Percentiles rank a stretch among this genome's conserved stretches.
phyloP scores from a whole-genome alignment of 441 rosid species.

The Metrosideros polymorpha region DNA sequence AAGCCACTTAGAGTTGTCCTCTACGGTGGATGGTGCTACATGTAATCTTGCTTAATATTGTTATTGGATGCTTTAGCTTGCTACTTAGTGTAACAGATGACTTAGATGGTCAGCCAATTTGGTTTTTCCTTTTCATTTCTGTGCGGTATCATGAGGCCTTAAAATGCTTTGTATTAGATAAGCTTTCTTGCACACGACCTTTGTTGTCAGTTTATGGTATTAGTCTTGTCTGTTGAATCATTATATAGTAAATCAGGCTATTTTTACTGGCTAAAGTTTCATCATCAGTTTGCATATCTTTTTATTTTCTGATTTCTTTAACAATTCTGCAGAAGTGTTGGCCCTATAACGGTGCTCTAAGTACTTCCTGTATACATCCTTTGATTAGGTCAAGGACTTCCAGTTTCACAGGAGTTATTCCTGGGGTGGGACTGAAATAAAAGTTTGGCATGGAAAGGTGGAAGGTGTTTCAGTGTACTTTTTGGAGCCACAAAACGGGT shows the following conservation, averaged over 20 bases:
- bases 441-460: slow-evolving; percentile 91
- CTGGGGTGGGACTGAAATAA: slow-evolving; percentile 85
- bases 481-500: slow-evolving; percentile 95
- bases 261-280: background rate
- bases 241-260: background rate
- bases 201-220: background rate
- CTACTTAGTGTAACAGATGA: background rate
- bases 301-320: background rate
- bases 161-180: background rate
- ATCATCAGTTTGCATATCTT: background rate
- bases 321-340: background rate
- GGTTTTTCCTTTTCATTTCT: background rate
- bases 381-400: slow-evolving; percentile 70
- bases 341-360: background rate
- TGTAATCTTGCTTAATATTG: background rate
- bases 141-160: background rate
- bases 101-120: background rate
- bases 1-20: background rate
- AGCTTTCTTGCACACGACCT: background rate
- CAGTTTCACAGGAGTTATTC: slow-evolving; percentile 55
- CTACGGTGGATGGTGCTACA: background rate
- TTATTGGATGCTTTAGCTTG: background rate
- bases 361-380: background rate
- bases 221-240: background rate
- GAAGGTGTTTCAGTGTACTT: slow-evolving; percentile 93